Evolutionary conservation across 164 flowering plant species (phyloP), one percentile per base, ranked within the genome.

Genomic region (Buxus sempervirens): DNA sequence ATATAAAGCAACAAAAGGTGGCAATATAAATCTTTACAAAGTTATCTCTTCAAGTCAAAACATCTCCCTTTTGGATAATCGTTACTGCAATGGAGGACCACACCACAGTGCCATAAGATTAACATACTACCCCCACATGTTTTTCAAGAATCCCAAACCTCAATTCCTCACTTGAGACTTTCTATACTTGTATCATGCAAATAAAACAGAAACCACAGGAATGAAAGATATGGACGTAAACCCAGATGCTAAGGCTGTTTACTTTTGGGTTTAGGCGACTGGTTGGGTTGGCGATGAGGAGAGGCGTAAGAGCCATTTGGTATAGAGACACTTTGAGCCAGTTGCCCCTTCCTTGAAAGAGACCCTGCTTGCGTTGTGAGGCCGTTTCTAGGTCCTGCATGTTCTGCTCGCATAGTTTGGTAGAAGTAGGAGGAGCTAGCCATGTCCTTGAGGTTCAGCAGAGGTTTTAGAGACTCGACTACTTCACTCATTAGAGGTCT

Each of bases 401-500:
- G 82, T 25, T 85, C 89, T 12, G 84, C 80, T 75, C 83, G 90
- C 86, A 84, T 77, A 58, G 87, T 77, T 75, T 88, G 96, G 78
- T 81, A 87, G 72, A 82, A 82, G 70, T 80, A 84, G 0, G 95
- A 89, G 20, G 95, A 85, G 78, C 90, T 86, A 27, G 97, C 97
- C 97, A 89, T 91, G 84, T 89, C 97, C 76, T 85, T 91, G 66
- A 91, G 93, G 68, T 81, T 83, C 24, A 78, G 82, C 48, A 91
- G 80, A 48, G 97, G 93, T 70, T 83, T 87, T 56, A 91, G 75
- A 56, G 73, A 85, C 77, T 86, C 93, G 9, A 91, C 92, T 22
- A 90, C 89, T 73, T 90, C 89, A 55, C 95, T 86, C 97, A 90
- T 90, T 18, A 84, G 74, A 16, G 91, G 97, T 67, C 94, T 73